Conservation (phyloP, 2,329 filamentous ascomycete genomes). For the Neofusicoccum cordaticola region DNA sequence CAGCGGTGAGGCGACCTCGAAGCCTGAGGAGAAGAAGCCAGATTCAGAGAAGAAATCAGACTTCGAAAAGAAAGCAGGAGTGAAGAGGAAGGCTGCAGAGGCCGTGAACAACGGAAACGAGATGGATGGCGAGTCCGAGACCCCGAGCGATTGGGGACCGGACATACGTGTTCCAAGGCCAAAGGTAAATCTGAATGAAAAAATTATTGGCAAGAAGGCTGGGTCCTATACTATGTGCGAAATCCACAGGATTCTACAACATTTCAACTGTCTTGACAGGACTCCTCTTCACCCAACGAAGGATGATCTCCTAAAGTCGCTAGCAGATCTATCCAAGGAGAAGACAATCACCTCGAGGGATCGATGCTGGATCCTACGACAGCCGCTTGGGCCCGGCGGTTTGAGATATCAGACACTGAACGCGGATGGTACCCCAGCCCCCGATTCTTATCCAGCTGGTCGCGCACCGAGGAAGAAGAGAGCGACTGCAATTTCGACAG, state of each 20-base stretch:
- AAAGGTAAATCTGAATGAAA: background rate
- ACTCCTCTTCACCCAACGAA: accelerated
- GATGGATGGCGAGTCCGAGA: background rate
- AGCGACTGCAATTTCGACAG: background rate
- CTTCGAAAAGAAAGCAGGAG: background rate
- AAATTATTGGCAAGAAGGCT: background rate
- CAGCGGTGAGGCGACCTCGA: too few species aligned
- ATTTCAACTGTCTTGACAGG: background rate
- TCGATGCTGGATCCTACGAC: background rate
- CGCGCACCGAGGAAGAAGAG: background rate
- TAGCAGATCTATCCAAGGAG: background rate
- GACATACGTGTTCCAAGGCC: background rate
- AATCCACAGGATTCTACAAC: background rate
- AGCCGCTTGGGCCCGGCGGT: background rate
- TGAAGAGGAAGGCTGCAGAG: background rate
- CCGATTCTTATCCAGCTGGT: background rate
- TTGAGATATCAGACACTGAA: background rate
- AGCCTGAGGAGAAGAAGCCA: too few species aligned
- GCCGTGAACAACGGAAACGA: background rate
- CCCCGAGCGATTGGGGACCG: background rate
- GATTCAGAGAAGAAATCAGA: too few species aligned
- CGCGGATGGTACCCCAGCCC: background rate
- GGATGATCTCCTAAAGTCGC: background rate
- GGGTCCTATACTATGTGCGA: background rate
- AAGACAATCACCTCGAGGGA: background rate